Evolutionary conservation across 352 stramenopile genomes (phyloP), one percentile per base, ranked within the genome.

Genomic region (Albugo candida): DNA sequence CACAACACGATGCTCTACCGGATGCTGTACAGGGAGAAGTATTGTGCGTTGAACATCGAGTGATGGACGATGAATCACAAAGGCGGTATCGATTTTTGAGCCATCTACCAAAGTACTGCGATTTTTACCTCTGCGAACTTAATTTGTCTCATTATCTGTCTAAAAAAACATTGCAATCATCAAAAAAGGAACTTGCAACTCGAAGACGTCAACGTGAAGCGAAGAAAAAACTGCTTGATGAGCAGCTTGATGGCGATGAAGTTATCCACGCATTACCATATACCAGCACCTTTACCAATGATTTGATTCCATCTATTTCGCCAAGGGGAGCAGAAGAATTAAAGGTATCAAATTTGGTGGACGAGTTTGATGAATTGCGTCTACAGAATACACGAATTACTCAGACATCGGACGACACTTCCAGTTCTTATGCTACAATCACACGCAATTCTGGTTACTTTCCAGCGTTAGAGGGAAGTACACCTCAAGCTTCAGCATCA

Each of bases 81-180:
- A 84, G 85, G 40, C 75, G 82, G 11, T 92, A 85, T 42, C 75
- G 78, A 16, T 94, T 92, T 45, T 54, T 94, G 42, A 81, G 63
- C 46, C 82, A 94, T 42, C 56, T 93, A 36, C 82, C 82, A 13
- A 65, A 67, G 17, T 86, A 85, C 50, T 92, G 78, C 45, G 75
- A 91, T 51, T 83, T 93, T 16, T 89, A 83, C 63, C 63, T 94
- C 24, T 83, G 79, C 27, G 82, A 94, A 48, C 38, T 94, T 21
- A 80, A 94, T 39, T 52, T 94, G 41, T 63, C 57, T 31, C 59
- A 64, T n/a, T 46, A 81, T 14, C 49, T 94, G 17, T 92, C 79
- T 6, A 46, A 64, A 1, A 65, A 65, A 16, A 92, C 78, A n/a
- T 51, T 72, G 13, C 48, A 59, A 11, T 49, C 57, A 11, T 93